These are phyloP conservation scores for Ustilago nuda DNA, from an alignment of 1,284 basidiomycete genomes.

Conservation along the genomic window DNA sequence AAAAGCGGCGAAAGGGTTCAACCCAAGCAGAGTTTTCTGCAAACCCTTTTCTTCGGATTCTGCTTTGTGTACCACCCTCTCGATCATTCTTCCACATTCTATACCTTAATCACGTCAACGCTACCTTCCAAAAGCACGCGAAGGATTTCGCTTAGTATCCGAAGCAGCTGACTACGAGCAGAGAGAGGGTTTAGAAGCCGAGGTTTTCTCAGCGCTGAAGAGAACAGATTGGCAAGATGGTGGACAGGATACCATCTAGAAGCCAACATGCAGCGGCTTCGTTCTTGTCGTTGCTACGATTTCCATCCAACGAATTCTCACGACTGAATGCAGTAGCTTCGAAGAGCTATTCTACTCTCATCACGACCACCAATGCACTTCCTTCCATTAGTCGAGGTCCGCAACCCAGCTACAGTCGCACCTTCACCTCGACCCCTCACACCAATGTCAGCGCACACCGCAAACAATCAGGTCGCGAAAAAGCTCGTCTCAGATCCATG, in stretches of 20 bases:
- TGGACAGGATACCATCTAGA: slow-evolving; percentile 16
- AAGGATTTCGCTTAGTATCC: background rate
- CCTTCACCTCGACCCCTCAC: slow-evolving; percentile 10
- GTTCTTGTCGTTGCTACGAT: slow-evolving; percentile 13
- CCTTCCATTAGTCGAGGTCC: background rate
- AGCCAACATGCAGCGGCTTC: slow-evolving; percentile 17
- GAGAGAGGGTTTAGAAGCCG: background rate
- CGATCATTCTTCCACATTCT: too few relatives aligned
- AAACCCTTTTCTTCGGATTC: background rate
- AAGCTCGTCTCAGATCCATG: slow-evolving; percentile 25
- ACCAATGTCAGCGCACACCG: slow-evolving; percentile 33
- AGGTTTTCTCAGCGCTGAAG: background rate
- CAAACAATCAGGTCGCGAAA: slow-evolving; percentile 47
- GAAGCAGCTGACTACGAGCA: background rate
- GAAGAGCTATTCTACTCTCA: slow-evolving; percentile 14
- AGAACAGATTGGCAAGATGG: slow-evolving; percentile 13
- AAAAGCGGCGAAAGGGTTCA: slow-evolving; percentile 15
- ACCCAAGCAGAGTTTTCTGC: background rate
- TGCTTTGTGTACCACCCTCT: background rate
- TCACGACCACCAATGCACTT: background rate
- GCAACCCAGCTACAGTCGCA: background rate
- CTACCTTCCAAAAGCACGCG: background rate
- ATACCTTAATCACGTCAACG: background rate
- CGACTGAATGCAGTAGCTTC: slow-evolving; percentile 10
- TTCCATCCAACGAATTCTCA: background rate